phyloP scores from a whole-genome alignment of 306 rosid genomes.

The Prunus davidiana region DNA sequence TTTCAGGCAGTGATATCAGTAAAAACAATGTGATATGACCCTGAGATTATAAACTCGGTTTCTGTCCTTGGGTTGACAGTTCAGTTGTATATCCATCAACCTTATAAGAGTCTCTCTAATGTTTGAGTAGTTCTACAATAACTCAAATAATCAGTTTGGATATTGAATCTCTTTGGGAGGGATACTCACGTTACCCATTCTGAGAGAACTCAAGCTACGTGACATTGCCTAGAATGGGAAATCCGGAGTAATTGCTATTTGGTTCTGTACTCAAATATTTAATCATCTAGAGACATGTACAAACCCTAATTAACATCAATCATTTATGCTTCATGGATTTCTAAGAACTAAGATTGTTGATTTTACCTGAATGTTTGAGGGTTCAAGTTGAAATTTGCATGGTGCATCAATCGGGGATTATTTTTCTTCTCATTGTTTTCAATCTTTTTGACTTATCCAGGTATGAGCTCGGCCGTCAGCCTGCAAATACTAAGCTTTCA shows the following conservation, averaged over 20 bases:
- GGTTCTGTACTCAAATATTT: neutral
- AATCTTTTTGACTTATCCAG: neutral
- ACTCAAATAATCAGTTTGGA: no score
- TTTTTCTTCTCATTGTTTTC: neutral
- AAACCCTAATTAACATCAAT: neutral
- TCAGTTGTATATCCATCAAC: neutral
- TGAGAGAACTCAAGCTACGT: neutral
- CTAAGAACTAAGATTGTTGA: neutral
- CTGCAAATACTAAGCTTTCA: constrained; percentile 43
- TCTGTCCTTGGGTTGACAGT: neutral
- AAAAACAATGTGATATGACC: neutral
- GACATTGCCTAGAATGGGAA: neutral
- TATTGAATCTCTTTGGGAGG: neutral
- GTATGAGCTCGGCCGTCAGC: constrained; percentile 50
- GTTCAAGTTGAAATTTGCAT: neutral
- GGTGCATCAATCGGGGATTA: neutral
- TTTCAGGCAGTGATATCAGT: neutral
- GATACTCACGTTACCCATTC: neutral
- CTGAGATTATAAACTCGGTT: no score
- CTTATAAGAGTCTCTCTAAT: neutral
- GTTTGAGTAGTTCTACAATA: no score
- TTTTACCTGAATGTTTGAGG: neutral
- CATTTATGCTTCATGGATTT: neutral
- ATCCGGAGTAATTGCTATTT: neutral
- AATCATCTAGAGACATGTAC: neutral